Evolutionary conservation across 768 basidiomycete genomes (phyloP).

Genomic region (Gyrodon lividus): DNA sequence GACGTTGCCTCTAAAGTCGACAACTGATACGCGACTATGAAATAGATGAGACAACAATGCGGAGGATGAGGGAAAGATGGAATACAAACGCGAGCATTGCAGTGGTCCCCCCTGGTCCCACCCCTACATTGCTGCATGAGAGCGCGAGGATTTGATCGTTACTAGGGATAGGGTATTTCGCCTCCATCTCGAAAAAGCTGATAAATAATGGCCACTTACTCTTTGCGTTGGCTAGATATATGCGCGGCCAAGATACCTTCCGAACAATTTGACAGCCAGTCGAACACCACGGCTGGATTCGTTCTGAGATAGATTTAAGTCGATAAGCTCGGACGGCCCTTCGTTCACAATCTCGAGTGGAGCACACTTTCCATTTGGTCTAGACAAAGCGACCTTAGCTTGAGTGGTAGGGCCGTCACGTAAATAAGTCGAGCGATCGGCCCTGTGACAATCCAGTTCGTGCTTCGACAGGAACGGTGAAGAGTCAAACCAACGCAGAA

Average conservation of each 20-base stretch:
- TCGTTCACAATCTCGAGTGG: conserved; percentile 17
- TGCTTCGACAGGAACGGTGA: conserved; percentile 12
- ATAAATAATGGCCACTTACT: conserved; percentile 17
- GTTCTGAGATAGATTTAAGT: conserved; percentile 18
- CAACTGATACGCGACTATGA: conserved; percentile 50
- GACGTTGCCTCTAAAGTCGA: conserved; percentile 55
- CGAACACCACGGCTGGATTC: conserved; percentile 11
- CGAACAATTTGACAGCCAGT: conserved; percentile 17
- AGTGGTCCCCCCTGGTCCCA: conserved; percentile 78
- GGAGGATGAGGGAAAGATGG: conserved; percentile 2
- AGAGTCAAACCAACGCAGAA: conserved; percentile 25
- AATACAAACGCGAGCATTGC: conserved; percentile 74
- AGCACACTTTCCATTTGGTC: conserved; percentile 12
- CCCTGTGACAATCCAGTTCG: conserved; percentile 9
- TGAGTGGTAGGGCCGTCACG: conserved; percentile 16
- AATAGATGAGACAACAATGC: conserved; percentile 7
- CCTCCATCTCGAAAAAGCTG: conserved; percentile 26
- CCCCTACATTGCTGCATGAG: conserved; percentile 71
- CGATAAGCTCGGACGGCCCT: conserved; percentile 28
- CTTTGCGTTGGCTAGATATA: conserved; percentile 23
- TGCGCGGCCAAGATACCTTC: conserved; percentile 11
- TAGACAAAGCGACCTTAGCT: conserved; percentile 13
- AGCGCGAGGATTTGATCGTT: conserved; percentile 55
- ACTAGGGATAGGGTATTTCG: conserved; percentile 33
- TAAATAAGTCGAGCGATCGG: conserved; percentile 17